These are phyloP conservation scores for Plasmodium fragile DNA, from an alignment of 169 alveolate species.

Conservation along the genomic window DNA sequence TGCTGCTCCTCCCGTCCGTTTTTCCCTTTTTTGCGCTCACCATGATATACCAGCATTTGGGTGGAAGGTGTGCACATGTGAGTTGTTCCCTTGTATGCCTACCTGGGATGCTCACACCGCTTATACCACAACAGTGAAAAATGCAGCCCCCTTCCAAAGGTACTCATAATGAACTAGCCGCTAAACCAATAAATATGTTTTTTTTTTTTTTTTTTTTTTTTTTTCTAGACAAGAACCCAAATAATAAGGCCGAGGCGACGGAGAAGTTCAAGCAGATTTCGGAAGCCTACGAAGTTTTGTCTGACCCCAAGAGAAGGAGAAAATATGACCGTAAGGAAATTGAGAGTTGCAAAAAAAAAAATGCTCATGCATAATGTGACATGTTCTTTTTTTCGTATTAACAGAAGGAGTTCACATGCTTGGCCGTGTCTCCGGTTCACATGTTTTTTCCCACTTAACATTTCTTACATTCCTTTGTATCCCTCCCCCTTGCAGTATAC, in stretches of 20 bases:
- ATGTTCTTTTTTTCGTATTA: not conserved
- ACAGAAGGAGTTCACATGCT: not conserved
- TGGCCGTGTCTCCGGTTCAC: too few species aligned
- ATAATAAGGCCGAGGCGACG: slow-evolving; percentile 79
- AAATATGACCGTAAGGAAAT: slow-evolving; percentile 79
- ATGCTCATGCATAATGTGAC: not conserved
- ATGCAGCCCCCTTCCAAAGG: not conserved
- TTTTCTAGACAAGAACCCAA: slow-evolving; percentile 78
- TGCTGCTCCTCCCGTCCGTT: not conserved
- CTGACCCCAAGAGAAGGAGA: slow-evolving; percentile 80
- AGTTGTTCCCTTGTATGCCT: not conserved
- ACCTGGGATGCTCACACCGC: not conserved
- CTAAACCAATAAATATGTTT: not conserved
- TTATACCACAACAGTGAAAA: not conserved
- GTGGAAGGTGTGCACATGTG: not conserved
- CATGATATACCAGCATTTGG: not conserved
- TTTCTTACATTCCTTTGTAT: not conserved
- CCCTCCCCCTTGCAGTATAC: slow-evolving; percentile 10
- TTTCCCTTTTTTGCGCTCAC: not conserved
- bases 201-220: not conserved
- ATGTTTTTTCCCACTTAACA: too few species aligned
- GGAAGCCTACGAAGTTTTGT: slow-evolving; percentile 83
- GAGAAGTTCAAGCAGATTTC: slow-evolving; percentile 83
- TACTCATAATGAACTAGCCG: not conserved
- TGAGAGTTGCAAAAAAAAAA: not conserved